Base-by-base conservation (phyloP, 306 rosid species). In the Begonia fuchsioides region DNA sequence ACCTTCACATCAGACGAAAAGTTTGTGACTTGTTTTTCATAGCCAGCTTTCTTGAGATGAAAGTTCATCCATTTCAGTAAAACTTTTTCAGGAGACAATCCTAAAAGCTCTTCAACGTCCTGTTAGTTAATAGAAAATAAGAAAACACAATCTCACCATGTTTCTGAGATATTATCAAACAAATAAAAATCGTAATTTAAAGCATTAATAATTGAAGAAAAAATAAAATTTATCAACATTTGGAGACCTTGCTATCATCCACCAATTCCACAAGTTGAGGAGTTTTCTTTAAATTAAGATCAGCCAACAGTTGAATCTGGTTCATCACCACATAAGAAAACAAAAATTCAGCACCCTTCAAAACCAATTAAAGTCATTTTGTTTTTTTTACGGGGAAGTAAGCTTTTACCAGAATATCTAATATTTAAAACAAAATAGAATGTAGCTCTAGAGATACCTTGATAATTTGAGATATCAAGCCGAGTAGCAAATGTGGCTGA, bases 51-150 rank as follows among this genome's bases (percentile, higher is more conserved):
- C 69, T 85, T 85, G 56, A 92, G 67, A 71, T 92, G 98, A 59
- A 82, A 92, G 70, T 92, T 92, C 98, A 92, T 92, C 98, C 98
- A 92, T 80, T 92, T 92, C 55, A 92, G 63, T 57, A 92, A 66
- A 64, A 92, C 81, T 76, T 92, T 92, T 39, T 92, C 98, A 13
- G 98, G 98, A 26, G 98, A 58, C 66, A 92, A 83, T 56, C 85
- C 79, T 58, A 92, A 51, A 59, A 92, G 98, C 74, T 92, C 98
- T 72, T 92, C 98, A 73, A 82, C 98, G 12, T 92, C 98, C 98
- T 92, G 88, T 59, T 26, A 26, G 35, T 26, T 26, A 26, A 26
- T 26, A 26, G 35, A 26, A 26, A 2, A 5, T 5, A 5, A 26
- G 35, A 26, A 26, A 8, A 26, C 35, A 26, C 4, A 26, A 26